Percentiles rank a stretch among this genome's conserved stretches.
Conservation (phyloP, 306 rosid species). For the Citrullus colocynthis region DNA sequence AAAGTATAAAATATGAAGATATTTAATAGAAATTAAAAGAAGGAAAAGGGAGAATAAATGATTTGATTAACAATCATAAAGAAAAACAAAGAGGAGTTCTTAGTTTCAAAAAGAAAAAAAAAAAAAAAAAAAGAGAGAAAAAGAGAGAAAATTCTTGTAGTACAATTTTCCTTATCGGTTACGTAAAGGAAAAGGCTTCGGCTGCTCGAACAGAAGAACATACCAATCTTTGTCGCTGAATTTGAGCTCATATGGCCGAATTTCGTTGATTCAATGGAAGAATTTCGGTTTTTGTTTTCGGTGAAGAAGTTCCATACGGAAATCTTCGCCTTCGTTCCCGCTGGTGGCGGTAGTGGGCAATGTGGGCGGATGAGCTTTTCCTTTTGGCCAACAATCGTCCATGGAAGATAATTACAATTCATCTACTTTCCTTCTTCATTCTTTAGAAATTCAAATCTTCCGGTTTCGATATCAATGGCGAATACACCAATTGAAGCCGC, state of each 20-base stretch:
- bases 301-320: not conserved
- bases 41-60: too few relatives aligned
- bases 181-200: not conserved
- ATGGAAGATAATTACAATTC: not conserved
- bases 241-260: not conserved
- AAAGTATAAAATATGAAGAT: too few relatives aligned
- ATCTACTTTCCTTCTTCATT: not conserved
- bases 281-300: not conserved
- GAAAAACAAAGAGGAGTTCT: not conserved
- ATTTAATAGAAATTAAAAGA: too few relatives aligned
- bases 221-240: not conserved
- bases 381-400: not conserved
- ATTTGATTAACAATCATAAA: not conserved
- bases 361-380: not conserved
- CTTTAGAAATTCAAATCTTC: slow-evolving; percentile 39
- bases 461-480: slow-evolving; percentile 29
- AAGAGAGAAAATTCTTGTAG: not conserved
- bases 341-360: not conserved
- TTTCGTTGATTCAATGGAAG: not conserved
- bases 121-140: too few relatives aligned
- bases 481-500: slow-evolving; percentile 28
- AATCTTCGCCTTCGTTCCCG: not conserved
- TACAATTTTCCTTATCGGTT: not conserved
- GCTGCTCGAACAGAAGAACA: not conserved
- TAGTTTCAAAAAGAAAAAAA: too few relatives aligned